Conservation (phyloP, 805 yeast genomes). For the Ogataea trehalophila region DNA sequence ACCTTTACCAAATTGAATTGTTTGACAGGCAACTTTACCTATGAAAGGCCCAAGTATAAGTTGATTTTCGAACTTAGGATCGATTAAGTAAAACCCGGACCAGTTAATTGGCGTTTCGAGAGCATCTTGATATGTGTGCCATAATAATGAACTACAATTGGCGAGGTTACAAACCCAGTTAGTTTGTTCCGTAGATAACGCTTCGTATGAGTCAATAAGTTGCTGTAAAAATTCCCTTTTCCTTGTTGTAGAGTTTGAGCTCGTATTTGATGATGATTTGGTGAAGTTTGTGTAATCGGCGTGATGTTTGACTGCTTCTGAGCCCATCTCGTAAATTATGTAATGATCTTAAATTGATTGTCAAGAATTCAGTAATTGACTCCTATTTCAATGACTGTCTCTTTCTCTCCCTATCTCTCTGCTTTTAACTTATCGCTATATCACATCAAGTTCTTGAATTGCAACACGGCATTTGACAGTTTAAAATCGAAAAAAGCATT, state of each 20-base stretch:
- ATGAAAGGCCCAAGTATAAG: conserved; percentile 88
- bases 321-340: neutral
- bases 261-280: conserved; percentile 7
- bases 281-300: conserved; percentile 68
- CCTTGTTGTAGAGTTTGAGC: conserved; percentile 5
- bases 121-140: conserved; percentile 75
- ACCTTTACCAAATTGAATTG: conserved; percentile 71
- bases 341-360: too few relatives aligned
- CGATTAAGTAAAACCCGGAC: conserved; percentile 83
- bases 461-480: too few relatives aligned
- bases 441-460: too few relatives aligned
- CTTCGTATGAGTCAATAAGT: conserved; percentile 57
- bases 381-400: too few relatives aligned
- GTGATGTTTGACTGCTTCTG: conserved; percentile 39
- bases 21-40: conserved; percentile 95
- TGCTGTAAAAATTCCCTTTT: conserved; percentile 52
- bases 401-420: too few relatives aligned
- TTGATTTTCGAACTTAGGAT: conserved; percentile 34
- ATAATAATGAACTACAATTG: conserved; percentile 78
- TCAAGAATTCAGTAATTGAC: too few relatives aligned
- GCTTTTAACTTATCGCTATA: too few relatives aligned
- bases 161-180: conserved; percentile 91
- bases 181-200: conserved; percentile 54
- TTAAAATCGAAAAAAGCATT: too few relatives aligned
- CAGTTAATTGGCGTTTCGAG: conserved; percentile 63